Evolutionary conservation across 1,284 basidiomycete genomes (phyloP), one percentile per base, ranked within the genome.

Genomic region (Moesziomyces sp.): DNA sequence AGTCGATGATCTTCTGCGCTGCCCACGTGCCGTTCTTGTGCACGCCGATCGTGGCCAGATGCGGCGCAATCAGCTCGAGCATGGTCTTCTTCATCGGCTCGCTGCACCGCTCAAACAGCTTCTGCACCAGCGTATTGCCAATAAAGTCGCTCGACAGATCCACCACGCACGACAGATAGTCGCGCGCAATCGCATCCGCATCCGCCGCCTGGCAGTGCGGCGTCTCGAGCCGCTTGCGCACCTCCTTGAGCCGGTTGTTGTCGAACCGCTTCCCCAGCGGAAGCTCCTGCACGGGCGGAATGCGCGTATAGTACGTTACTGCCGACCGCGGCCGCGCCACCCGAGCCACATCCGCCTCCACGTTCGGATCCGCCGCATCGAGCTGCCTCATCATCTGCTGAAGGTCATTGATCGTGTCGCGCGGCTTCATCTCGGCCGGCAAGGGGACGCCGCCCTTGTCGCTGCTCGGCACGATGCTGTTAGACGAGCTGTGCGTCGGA

Each of bases 11-110:
- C 88, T 85, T 82, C 85, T 99, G 97, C 3, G 95, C 96, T 0
- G 97, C 96, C 97, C 97, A 99, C 0, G 97, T 99, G 43, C 97
- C 97, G 79, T 99, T 99, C 87, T 99, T 99, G 87, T 99, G 97
- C 53, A 96, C 94, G 51, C 97, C 97, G 74, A 98, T 97, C 89
- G 93, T 93, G 26, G 96, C 97, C 24, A 99, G 87, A 84, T 97
- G 92, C 54, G 97, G 97, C 3, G 91, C 90, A 63, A 99, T 91
- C 48, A 94, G 90, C 81, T 98, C 94, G 47, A 99, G 87, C 93
- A 99, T 94, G 18, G 90, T 89, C 72, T 93, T 88, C 76, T 95
- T 89, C 50, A 93, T 90, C 3, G 81, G 85, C 42, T 90, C 86
- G 21, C 92, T 92, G 80, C 93, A 93, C 75, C 90, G 91, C 85